phyloP scores from a whole-genome alignment of 495 filamentous ascomycete genomes.

The Aspergillus cavernicola region DNA sequence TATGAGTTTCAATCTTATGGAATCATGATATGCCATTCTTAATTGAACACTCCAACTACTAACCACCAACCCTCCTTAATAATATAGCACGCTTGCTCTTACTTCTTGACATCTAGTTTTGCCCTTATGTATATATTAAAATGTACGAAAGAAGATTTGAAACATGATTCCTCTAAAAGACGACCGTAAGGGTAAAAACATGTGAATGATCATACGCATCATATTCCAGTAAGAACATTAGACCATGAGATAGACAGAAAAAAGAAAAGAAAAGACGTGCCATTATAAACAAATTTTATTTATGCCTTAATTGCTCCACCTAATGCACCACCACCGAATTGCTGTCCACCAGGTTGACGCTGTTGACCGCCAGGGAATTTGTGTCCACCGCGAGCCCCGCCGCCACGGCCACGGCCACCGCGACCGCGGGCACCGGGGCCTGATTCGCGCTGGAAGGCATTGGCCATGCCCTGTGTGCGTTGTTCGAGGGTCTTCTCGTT shows the following conservation, averaged over 20 bases:
- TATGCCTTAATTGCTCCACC: constrained; percentile 62
- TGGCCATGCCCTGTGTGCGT: constrained; percentile 89
- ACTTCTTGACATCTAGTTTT: background rate
- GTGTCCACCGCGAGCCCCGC: constrained; percentile 66
- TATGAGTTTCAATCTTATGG: too few relatives aligned
- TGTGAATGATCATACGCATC: constrained; percentile 19
- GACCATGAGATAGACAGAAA: constrained; percentile 25
- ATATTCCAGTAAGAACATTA: constrained; percentile 23
- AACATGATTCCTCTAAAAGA: constrained; percentile 3
- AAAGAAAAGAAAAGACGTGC: constrained; percentile 30
- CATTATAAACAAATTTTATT: constrained; percentile 39
- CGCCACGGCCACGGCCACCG: constrained; percentile 54
- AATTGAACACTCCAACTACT: too few relatives aligned
- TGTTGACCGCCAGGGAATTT: constrained; percentile 47
- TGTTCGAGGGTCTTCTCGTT: constrained; percentile 98
- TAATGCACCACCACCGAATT: constrained; percentile 62
- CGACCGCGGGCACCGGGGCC: constrained; percentile 73
- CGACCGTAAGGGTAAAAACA: constrained; percentile 17
- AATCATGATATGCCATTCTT: too few relatives aligned
- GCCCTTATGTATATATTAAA: background rate
- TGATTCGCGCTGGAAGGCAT: constrained; percentile 87
- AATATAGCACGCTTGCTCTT: too few relatives aligned
- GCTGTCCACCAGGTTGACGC: constrained; percentile 54
- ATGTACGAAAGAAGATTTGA: constrained; percentile 6
- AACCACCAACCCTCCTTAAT: too few relatives aligned